phyloP scores from a whole-genome alignment of 768 basidiomycete genomes.

The Suillus decipiens region DNA sequence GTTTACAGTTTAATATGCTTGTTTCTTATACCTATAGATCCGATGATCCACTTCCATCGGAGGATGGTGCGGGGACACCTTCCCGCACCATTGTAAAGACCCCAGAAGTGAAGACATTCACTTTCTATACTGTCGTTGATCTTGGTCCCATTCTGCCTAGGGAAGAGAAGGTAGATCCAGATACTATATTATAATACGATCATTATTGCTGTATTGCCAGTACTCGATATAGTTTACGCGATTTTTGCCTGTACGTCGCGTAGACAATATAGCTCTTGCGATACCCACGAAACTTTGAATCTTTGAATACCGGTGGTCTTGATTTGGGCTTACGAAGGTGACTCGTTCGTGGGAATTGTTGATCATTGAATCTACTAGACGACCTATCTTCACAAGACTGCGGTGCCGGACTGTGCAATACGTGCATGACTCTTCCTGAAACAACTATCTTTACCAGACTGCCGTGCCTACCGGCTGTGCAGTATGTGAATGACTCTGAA shows the following conservation, averaged over 20 bases:
- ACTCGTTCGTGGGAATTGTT: background rate
- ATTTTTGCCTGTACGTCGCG: background rate
- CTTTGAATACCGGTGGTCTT: background rate
- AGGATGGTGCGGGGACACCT: constrained; percentile 53
- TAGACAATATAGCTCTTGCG: background rate
- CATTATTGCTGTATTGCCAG: background rate
- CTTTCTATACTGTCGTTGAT: constrained; percentile 85
- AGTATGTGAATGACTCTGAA: background rate
- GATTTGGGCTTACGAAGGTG: no score
- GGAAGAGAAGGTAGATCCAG: constrained; percentile 44
- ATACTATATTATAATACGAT: constrained; percentile 13
- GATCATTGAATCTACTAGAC: no score
- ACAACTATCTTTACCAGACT: background rate
- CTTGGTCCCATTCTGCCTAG: constrained; percentile 70
- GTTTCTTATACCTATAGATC: constrained; percentile 93
- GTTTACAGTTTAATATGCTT: constrained; percentile 83
- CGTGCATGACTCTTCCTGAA: no score
- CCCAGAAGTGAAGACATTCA: constrained; percentile 84
- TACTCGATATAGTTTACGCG: background rate
- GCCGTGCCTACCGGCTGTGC: background rate
- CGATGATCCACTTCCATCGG: constrained; percentile 76
- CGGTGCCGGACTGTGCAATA: no score
- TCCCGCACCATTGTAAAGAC: constrained; percentile 48
- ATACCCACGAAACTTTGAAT: background rate
- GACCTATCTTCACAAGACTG: no score